Percentiles rank a stretch among this genome's conserved stretches.
Evolutionary conservation across 1,284 basidiomycete genomes (phyloP).

Genomic region (Marasmius sp.): DNA sequence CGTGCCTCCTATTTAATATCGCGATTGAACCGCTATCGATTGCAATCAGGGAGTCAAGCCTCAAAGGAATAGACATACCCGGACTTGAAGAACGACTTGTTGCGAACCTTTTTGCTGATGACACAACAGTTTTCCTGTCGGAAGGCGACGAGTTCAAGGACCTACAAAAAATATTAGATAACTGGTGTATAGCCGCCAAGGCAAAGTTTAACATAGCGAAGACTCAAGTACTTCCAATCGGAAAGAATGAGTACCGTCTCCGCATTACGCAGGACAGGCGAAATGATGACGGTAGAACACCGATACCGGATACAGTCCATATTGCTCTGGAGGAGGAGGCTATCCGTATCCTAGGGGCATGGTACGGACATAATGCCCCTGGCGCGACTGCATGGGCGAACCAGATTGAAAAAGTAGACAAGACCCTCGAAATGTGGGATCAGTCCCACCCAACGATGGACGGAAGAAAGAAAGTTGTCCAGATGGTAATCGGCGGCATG

Average conservation of each 20-base stretch:
- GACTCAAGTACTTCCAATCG: slow-evolving; percentile 18
- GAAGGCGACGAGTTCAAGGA: slow-evolving; percentile 4
- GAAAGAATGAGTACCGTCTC: slow-evolving; percentile 1
- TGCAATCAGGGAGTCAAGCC: not conserved
- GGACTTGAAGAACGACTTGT: slow-evolving; percentile 2
- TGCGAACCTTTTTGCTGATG: slow-evolving; percentile 13
- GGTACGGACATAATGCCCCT: slow-evolving; percentile 17
- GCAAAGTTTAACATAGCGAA: slow-evolving; percentile 22
- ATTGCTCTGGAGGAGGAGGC: slow-evolving; percentile 16
- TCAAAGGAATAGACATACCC: slow-evolving; percentile 6
- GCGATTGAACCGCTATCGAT: slow-evolving; percentile 17
- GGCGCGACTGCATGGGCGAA: slow-evolving; percentile 14
- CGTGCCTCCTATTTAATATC: slow-evolving; percentile 28
- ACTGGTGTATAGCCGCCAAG: slow-evolving; percentile 16
- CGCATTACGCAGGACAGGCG: not conserved
- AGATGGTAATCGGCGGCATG: slow-evolving; percentile 14
- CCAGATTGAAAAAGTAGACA: slow-evolving; percentile 15
- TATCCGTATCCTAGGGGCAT: slow-evolving; percentile 19
- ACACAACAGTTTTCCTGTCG: slow-evolving; percentile 11
- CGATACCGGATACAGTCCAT: slow-evolving; percentile 10
- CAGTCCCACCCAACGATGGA: slow-evolving; percentile 16
- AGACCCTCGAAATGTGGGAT: slow-evolving; percentile 12
- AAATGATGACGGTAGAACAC: not conserved
- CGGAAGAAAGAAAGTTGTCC: slow-evolving; percentile 14
- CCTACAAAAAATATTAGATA: slow-evolving; percentile 9